Conservation (phyloP, 192 early-diverging fungal species). For the Linnemannia schmuckeri region DNA sequence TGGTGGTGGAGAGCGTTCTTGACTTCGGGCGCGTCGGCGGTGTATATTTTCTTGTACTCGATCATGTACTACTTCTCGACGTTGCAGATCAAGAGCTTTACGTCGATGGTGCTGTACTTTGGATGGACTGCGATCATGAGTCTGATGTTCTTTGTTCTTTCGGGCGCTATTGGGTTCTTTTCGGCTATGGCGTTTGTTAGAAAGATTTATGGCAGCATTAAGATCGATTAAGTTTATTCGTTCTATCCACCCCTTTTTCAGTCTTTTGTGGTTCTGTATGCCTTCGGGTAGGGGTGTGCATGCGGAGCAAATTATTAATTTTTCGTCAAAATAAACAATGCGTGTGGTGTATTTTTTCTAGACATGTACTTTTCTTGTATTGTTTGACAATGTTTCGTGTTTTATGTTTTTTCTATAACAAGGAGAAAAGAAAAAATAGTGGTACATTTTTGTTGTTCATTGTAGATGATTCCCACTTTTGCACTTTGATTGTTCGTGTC, state of each 20-base stretch:
- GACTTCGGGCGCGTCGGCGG: conserved; percentile 86
- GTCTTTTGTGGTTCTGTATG: too few species aligned
- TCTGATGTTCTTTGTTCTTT: conserved; percentile 80
- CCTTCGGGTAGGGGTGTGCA: too few species aligned
- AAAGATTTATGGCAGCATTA: conserved; percentile 87
- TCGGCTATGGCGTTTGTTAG: conserved; percentile 84
- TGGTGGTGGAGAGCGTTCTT: conserved; percentile 95
- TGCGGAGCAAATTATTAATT: not conserved
- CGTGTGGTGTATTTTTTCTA: not conserved
- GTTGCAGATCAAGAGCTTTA: conserved; percentile 82
- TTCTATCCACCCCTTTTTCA: not conserved
- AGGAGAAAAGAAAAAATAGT: not conserved
- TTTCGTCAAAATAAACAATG: not conserved
- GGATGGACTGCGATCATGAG: conserved; percentile 87
- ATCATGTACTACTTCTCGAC: conserved; percentile 87
- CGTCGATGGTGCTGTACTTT: conserved; percentile 90
- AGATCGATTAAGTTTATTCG: conserved; percentile 71
- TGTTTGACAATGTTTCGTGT: too few species aligned
- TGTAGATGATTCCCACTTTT: too few species aligned
- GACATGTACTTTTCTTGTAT: not conserved
- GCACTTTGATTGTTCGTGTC: too few species aligned
- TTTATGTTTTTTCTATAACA: not conserved
- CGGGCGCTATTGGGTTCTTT: conserved; percentile 84
- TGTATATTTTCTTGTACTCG: conserved; percentile 92
- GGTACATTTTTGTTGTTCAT: not conserved